A percentile compares a stretch with the other conserved stretches of the same genome.
These are phyloP conservation scores for Dictyophora rubrovolvata DNA, from an alignment of 768 basidiomycete species.

Conservation along the genomic window DNA sequence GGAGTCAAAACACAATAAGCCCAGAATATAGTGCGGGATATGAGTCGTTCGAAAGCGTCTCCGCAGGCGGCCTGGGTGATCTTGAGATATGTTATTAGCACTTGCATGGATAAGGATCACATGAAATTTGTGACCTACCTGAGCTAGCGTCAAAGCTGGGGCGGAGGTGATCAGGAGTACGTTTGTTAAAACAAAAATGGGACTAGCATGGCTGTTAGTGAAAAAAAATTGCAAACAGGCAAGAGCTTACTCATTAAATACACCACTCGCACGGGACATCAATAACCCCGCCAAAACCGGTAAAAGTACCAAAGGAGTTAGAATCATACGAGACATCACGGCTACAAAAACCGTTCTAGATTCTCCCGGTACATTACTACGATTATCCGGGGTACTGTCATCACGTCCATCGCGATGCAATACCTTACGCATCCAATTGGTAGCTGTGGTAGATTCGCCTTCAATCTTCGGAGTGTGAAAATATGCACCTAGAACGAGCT, in stretches of 20 bases:
- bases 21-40: conserved; percentile 90
- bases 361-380: conserved; percentile 46
- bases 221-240: conserved; percentile 5
- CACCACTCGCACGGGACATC: conserved; percentile 34
- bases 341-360: conserved; percentile 75
- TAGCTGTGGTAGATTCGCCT: conserved; percentile 10
- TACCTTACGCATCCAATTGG: conserved; percentile 11
- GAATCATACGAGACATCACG: conserved; percentile 75
- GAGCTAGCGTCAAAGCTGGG: conserved; percentile 64
- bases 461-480: conserved; percentile 43
- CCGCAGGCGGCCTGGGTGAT: conserved; percentile 81
- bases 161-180: conserved; percentile 76
- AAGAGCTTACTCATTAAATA: conserved; percentile 63
- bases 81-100: conserved; percentile 24
- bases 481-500: conserved; percentile 89
- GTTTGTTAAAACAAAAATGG: conserved; percentile 79
- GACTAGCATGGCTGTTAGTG: conserved; percentile 32
- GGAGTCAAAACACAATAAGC: conserved; percentile 84
- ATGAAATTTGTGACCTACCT: conserved; percentile 28
- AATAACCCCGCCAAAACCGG: conserved; percentile 62
- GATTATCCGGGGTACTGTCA: conserved; percentile 1
- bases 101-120: conserved; percentile 19
- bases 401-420: neutral
- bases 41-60: conserved; percentile 84
- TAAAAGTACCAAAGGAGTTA: conserved; percentile 69